Evolutionary conservation across 2,329 filamentous ascomycete genomes (phyloP), one percentile per base, ranked within the genome.

Genomic region (Penicillium sumatraense): DNA sequence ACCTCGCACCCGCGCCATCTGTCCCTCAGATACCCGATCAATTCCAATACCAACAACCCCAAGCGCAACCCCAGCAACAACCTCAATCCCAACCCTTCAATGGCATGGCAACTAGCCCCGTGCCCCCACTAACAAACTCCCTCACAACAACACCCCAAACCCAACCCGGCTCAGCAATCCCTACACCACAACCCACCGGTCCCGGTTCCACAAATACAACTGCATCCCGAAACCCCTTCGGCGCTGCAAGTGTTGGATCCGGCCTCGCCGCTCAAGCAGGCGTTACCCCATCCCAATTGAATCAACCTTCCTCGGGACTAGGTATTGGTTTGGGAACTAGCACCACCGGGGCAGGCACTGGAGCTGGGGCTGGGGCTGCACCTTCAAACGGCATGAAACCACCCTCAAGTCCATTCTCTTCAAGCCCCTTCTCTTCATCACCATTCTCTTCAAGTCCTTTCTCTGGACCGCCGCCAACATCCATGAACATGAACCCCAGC

Each of bases 1-100:
- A 75, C 51, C 71, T 79, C 50, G 73, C 76, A 13, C 69, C 73
- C 16, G 61, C 73, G 8, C 67, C 56, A 16, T 45, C 49, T 36
- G 50, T 63, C 52, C 65, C 73, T 36, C 62, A 72, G 1, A 73
- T 73, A 16, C 65, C 69, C 24, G 66, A 75, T 57, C 72, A 75
- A 54, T 62, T 66, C 20, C 62, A 65, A 38, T 57, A 59, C 38
- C 66, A 56, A 31, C 63, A 65, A 51, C 55, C 10, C 3, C 40
- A 42, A n/a, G 21, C 38, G n/a, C 62, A 66, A 35, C 56, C 59
- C 38, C 65, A 56, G 29, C 14, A 62, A 63, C 29, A 62, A 62
- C 11, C 53, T 13, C 68, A 69, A 48, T 64, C 64, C 26, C 67
- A 67, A 50, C 54, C 54, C 18, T 44, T 44, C 24, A 26, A 44